phyloP scores from a whole-genome alignment of 129 eudicot genomes.

The Flaveria sonorensis region DNA sequence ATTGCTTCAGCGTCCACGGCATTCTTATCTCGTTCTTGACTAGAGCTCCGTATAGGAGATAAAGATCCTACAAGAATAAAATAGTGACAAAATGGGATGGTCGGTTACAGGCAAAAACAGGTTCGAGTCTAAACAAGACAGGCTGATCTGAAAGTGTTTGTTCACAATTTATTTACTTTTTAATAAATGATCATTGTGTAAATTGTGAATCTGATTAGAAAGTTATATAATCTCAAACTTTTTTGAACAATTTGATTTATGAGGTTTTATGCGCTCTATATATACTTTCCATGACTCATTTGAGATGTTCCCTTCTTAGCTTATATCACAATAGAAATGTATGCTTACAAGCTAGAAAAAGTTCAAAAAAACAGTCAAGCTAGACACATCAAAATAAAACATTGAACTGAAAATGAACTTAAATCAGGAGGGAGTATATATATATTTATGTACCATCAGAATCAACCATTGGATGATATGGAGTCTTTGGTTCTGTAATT shows the following conservation, averaged over 20 bases:
- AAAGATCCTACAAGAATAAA: conserved; percentile 50
- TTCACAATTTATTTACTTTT: not conserved
- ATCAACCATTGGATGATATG: conserved; percentile 88
- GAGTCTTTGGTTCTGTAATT: conserved; percentile 98
- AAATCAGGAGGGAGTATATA: not conserved
- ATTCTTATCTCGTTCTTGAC: conserved; percentile 48
- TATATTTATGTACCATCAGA: conserved; percentile 55
- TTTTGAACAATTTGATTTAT: not conserved
- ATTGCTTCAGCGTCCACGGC: conserved; percentile 74
- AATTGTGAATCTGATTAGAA: not conserved
- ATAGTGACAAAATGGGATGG: not conserved
- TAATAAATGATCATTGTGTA: not conserved
- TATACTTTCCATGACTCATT: not conserved
- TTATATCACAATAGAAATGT: not conserved
- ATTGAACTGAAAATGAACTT: not conserved
- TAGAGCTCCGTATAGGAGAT: conserved; percentile 55
- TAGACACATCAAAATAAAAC: not conserved
- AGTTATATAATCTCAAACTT: not conserved
- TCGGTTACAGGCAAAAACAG: not conserved
- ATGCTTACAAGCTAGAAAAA: not conserved
- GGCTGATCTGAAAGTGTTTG: not conserved
- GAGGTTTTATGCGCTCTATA: not conserved
- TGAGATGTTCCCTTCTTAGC: not conserved
- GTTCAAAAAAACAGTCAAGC: not conserved
- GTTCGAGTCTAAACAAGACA: not conserved